A percentile compares a stretch with the other conserved stretches of the same genome.
Evolutionary conservation across 352 stramenopile species (phyloP).

Genomic region (Globisporangium carolinianum): DNA sequence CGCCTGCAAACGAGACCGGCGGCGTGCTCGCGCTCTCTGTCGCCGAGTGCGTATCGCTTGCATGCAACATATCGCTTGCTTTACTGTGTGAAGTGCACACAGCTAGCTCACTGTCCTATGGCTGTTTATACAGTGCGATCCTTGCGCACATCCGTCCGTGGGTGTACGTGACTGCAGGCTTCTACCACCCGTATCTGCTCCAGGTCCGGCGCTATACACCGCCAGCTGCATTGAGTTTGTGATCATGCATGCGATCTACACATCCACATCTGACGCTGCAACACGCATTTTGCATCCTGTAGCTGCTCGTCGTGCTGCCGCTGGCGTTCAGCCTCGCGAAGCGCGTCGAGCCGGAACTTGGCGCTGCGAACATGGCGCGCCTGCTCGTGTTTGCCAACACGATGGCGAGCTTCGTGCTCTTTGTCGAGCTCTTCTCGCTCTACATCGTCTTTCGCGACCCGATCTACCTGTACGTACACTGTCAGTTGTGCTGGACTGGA

Average conservation of each 20-base stretch:
- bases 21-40: conserved; percentile 77
- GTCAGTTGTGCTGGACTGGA: no score
- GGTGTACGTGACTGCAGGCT: conserved; percentile 80
- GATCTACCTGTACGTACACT: conserved; percentile 53
- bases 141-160: conserved; percentile 80
- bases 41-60: conserved; percentile 43
- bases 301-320: conserved; percentile 63
- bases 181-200: conserved; percentile 76
- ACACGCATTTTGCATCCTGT: neutral
- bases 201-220: conserved; percentile 27
- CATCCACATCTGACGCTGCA: neutral
- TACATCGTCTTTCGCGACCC: conserved; percentile 82
- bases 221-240: neutral
- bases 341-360: conserved; percentile 71
- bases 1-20: conserved; percentile 49
- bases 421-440: conserved; percentile 71
- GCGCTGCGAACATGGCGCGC: conserved; percentile 48
- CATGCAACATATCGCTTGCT: neutral
- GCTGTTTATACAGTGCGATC: conserved; percentile 46
- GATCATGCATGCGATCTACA: no score
- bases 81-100: neutral
- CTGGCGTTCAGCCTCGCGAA: conserved; percentile 62
- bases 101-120: neutral
- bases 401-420: conserved; percentile 61
- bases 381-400: conserved; percentile 75